Base-by-base conservation (phyloP, 495 filamentous ascomycete genomes). In the Neurospora sp. region DNA sequence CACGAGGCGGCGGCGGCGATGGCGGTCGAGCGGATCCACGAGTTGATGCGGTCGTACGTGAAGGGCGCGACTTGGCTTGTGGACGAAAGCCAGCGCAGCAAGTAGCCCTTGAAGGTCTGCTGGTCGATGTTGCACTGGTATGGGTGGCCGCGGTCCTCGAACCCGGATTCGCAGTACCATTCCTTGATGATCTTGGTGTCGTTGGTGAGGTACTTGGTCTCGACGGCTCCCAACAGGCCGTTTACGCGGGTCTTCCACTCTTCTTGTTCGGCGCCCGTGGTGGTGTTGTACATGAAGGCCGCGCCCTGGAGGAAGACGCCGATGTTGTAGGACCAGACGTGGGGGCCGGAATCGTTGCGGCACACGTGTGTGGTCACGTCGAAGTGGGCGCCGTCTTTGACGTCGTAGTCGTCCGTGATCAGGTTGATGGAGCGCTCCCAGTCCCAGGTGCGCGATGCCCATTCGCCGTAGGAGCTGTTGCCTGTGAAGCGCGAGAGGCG, bases 241-340 rank as follows among this genome's bases (percentile, higher is more conserved):
- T 87, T 80, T 9, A 89, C 80, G 42, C 85, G 86, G 3, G 81
- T 75, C 72, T 86, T 86, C 91, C 92, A 94, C 65, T 69, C 14
- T 4, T 70, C 22, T 8, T 81, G 81, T 77, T 83, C 70, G 80
- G 86, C 84, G 81, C 79, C 75, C 39, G 77, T 73, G 31, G 88
- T 90, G 73, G 88, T 78, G 77, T 94, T 93, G 83, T 90, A 92
- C 91, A 95, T 93, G 77, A 89, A 87, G 20, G 91, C 91, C 6
- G 90, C 87, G 14, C 93, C 93, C 71, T 87, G 87, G 59, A 94
- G 83, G 78, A 88, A 93, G 18, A 91, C 90, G 59, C 88, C 93
- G 42, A 90, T 87, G 79, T 92, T 92, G 81, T 94, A 94, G 1
- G 88, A 87, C 90, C 90, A 94, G 80, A 94, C 91, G 69, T 89